Percentiles rank a stretch among this genome's conserved stretches.
Conservation (phyloP, 805 yeast genomes). For the Metschnikowia matae region DNA sequence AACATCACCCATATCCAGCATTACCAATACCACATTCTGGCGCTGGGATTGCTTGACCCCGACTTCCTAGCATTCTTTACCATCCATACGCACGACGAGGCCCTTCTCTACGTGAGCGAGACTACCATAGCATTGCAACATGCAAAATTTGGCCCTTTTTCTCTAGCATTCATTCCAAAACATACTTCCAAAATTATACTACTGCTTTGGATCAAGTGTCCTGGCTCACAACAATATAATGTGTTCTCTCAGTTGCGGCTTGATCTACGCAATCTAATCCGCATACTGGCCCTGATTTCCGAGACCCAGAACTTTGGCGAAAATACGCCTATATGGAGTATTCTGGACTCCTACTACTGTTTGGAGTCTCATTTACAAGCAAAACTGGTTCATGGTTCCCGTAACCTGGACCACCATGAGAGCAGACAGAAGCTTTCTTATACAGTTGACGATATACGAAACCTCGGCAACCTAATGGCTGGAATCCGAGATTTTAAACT, state of each 20-base stretch:
- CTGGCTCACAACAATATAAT: not conserved
- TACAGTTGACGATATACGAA: conserved; percentile 14
- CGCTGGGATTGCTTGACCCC: not conserved
- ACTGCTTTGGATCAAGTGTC: conserved; percentile 7
- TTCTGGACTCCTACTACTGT: conserved; percentile 8
- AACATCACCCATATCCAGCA: not conserved
- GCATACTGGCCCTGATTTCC: not conserved
- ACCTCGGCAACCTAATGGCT: conserved; percentile 9
- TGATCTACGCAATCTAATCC: conserved; percentile 9
- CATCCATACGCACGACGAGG: conserved; percentile 18
- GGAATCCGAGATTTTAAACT: conserved; percentile 25
- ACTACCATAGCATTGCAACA: conserved; percentile 17
- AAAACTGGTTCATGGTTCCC: not conserved
- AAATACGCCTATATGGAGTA: conserved; percentile 14
- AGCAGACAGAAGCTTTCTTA: conserved; percentile 7
- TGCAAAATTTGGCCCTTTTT: conserved; percentile 27
- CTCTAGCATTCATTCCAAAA: conserved; percentile 20
- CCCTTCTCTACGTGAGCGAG: conserved; percentile 33
- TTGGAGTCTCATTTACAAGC: conserved; percentile 4
- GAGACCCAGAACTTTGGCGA: not conserved
- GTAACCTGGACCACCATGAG: not conserved
- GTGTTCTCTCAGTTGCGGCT: conserved; percentile 6
- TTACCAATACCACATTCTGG: not conserved
- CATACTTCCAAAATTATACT: conserved; percentile 1
- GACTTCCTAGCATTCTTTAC: conserved; percentile 19